A percentile compares a stretch with the other conserved stretches of the same genome.
Conservation (phyloP, 371 early-diverging fungal genomes). For the Fennellomyces sp. region DNA sequence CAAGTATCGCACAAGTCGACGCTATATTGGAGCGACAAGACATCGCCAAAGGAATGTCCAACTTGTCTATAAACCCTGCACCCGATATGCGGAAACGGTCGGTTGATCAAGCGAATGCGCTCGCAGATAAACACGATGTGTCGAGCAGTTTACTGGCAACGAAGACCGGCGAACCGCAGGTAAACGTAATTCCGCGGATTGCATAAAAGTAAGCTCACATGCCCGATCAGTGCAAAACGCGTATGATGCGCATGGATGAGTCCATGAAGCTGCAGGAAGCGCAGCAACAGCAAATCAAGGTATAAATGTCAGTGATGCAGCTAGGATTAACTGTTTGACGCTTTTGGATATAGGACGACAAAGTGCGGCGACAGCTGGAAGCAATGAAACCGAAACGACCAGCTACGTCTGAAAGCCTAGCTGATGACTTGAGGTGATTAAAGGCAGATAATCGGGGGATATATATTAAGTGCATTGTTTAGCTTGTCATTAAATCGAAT, state of each 20-base stretch:
- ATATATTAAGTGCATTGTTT: not conserved
- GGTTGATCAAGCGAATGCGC: conserved; percentile 13
- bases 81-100: conserved; percentile 20
- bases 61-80: conserved; percentile 10
- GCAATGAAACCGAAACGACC: conserved; percentile 9
- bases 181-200: too few relatives aligned
- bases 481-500: conserved; percentile 29
- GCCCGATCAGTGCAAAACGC: conserved; percentile 7
- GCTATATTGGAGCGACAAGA: conserved; percentile 11
- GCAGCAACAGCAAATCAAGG: conserved; percentile 33
- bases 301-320: not conserved
- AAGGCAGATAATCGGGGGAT: not conserved
- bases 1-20: conserved; percentile 25
- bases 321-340: not conserved
- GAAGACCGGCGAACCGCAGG: not conserved
- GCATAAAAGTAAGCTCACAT: too few relatives aligned
- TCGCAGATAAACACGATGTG: not conserved
- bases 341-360: conserved; percentile 19
- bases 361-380: conserved; percentile 29
- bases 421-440: conserved; percentile 36
- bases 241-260: conserved; percentile 42
- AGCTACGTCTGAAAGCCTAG: conserved; percentile 24
- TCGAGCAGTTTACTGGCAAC: conserved; percentile 2
- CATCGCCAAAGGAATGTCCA: conserved; percentile 6
- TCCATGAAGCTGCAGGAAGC: conserved; percentile 37